A percentile compares a stretch with the other conserved stretches of the same genome.
These are phyloP conservation scores for Fomitopsis schrenkii DNA, from an alignment of 1,284 basidiomycete species.

Conservation along the genomic window DNA sequence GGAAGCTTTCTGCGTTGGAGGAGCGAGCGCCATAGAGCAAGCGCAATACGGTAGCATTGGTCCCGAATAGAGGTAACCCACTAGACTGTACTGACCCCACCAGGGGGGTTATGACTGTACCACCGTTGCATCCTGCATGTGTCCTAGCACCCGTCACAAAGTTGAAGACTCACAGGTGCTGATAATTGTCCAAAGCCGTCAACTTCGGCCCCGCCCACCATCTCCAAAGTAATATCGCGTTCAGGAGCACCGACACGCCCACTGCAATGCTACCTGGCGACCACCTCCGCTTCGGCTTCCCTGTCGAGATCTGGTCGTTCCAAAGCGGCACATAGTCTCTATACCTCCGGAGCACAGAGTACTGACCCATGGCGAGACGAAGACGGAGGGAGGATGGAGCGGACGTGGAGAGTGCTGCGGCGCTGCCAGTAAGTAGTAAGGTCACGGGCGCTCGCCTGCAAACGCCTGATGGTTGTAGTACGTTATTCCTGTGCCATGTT, in stretches of 20 bases:
- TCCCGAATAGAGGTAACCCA: too few relatives aligned
- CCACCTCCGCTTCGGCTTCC: not conserved
- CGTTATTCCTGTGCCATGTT: too few relatives aligned
- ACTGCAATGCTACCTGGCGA: not conserved
- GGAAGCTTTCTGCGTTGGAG: too few relatives aligned
- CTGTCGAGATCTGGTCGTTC: not conserved
- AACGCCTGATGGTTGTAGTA: too few relatives aligned
- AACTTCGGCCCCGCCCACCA: not conserved
- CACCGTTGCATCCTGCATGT: not conserved
- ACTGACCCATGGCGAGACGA: not conserved
- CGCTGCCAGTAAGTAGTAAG: not conserved
- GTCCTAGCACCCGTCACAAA: not conserved
- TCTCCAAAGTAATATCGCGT: not conserved
- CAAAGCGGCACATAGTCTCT: constrained; percentile 1
- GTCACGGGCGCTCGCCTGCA: not conserved
- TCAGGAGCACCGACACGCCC: not conserved
- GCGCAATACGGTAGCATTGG: too few relatives aligned
- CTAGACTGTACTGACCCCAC: too few relatives aligned
- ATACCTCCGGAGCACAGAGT: not conserved
- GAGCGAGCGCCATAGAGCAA: too few relatives aligned
- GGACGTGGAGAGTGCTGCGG: not conserved
- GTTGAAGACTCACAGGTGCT: constrained; percentile 2
- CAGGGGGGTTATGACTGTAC: too few relatives aligned
- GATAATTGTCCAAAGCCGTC: constrained; percentile 6
- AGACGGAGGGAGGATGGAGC: not conserved